phyloP scores from a whole-genome alignment of 108 stramenopile species.

The Chaetoceros muelleri region DNA sequence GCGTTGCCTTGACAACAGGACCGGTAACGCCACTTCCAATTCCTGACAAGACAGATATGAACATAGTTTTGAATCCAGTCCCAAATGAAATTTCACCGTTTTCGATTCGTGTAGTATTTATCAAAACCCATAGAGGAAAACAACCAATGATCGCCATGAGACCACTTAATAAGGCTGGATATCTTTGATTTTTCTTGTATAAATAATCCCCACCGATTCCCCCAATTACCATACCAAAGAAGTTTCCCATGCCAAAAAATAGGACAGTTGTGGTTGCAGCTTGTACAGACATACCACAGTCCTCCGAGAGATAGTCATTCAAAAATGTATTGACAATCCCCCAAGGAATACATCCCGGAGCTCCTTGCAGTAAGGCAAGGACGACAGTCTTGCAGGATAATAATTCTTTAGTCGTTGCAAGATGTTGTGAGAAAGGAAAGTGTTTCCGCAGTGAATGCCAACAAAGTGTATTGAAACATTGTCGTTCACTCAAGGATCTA shows the following conservation, averaged over 20 bases:
- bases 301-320: slow-evolving; percentile 72
- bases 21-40: slow-evolving; percentile 53
- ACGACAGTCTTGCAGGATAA: slow-evolving; percentile 50
- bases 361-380: slow-evolving; percentile 68
- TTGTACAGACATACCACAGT: slow-evolving; percentile 62
- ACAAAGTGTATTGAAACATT: too few relatives aligned
- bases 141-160: slow-evolving; percentile 42
- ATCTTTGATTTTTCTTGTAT: slow-evolving; percentile 44
- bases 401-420: slow-evolving; percentile 4
- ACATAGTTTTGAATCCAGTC: slow-evolving; percentile 12
- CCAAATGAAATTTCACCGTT: slow-evolving; percentile 13
- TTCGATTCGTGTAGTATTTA: slow-evolving; percentile 23
- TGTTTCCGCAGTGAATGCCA: too few relatives aligned
- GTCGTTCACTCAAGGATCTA: too few relatives aligned
- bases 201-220: slow-evolving; percentile 48
- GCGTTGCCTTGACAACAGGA: slow-evolving; percentile 64
- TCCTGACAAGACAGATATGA: slow-evolving; percentile 36
- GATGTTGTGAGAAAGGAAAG: not conserved
- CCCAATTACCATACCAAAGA: slow-evolving; percentile 60
- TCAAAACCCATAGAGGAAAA: slow-evolving; percentile 55
- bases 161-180: slow-evolving; percentile 54
- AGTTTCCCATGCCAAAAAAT: slow-evolving; percentile 64
- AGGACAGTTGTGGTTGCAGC: slow-evolving; percentile 57
- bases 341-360: slow-evolving; percentile 82
- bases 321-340: slow-evolving; percentile 71